Evolutionary conservation across 2,329 filamentous ascomycete genomes (phyloP).

Genomic region (Cytospora piceicola): DNA sequence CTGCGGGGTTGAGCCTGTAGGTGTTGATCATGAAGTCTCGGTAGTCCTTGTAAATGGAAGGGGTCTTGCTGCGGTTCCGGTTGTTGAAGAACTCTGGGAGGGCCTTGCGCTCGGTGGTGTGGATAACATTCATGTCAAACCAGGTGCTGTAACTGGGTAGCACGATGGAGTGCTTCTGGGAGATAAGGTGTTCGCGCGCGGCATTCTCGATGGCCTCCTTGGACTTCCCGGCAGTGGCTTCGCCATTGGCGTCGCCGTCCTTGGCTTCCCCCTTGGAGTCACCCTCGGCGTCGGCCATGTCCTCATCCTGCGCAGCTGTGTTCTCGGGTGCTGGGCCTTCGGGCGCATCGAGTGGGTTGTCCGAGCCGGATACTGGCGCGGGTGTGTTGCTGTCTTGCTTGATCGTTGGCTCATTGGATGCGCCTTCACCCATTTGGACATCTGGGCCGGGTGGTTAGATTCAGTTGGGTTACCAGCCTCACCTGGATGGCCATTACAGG

Average conservation of each 20-base stretch:
- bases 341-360: conserved; percentile 72
- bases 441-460: conserved; percentile 48
- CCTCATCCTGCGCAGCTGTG: conserved; percentile 71
- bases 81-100: conserved; percentile 98
- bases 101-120: conserved; percentile 90
- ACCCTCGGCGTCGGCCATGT: conserved; percentile 68
- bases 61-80: conserved; percentile 96
- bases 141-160: conserved; percentile 97
- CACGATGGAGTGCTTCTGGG: conserved; percentile 94
- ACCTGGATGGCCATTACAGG: neutral
- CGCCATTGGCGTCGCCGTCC: conserved; percentile 53
- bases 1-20: conserved; percentile 91
- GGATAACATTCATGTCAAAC: conserved; percentile 97
- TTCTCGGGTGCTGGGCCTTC: conserved; percentile 66
- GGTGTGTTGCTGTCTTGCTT: conserved; percentile 66
- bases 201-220: conserved; percentile 84
- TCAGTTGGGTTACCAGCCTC: conserved; percentile 2
- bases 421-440: conserved; percentile 64
- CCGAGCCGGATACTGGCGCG: conserved; percentile 55
- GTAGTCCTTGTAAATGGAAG: conserved; percentile 97
- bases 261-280: conserved; percentile 49
- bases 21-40: conserved; percentile 99
- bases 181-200: conserved; percentile 87
- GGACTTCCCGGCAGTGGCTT: conserved; percentile 57
- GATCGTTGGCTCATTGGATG: conserved; percentile 51